Conservation (phyloP, 129 eudicot species). For the Gnaphalium uliginosum region DNA sequence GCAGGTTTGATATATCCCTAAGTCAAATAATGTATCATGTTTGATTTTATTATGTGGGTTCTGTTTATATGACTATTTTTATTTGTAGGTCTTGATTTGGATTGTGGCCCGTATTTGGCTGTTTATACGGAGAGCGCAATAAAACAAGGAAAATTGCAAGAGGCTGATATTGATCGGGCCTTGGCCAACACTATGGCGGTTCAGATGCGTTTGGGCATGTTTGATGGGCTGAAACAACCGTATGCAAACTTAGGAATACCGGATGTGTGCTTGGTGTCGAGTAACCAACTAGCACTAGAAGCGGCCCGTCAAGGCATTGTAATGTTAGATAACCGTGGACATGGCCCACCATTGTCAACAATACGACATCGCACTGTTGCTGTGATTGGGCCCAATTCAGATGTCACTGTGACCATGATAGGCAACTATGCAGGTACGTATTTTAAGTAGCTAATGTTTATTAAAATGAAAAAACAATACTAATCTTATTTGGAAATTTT, state of each 20-base stretch:
- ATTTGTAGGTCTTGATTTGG: slow-evolving; percentile 78
- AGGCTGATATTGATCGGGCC: slow-evolving; percentile 69
- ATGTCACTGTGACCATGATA: slow-evolving; percentile 86
- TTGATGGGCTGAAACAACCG: slow-evolving; percentile 81
- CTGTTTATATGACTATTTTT: background rate
- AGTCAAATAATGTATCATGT: background rate
- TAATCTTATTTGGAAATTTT: slow-evolving; percentile 7
- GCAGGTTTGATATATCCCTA: slow-evolving; percentile 47
- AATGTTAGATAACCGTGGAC: slow-evolving; percentile 58
- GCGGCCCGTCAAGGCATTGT: slow-evolving; percentile 98
- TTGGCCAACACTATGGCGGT: slow-evolving; percentile 59
- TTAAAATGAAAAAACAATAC: background rate
- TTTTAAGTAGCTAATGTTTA: background rate
- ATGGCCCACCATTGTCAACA: slow-evolving; percentile 65
- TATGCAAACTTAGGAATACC: slow-evolving; percentile 63
- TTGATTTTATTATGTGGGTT: slow-evolving; percentile 5
- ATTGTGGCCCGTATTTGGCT: slow-evolving; percentile 90
- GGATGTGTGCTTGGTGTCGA: slow-evolving; percentile 69
- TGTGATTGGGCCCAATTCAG: slow-evolving; percentile 93
- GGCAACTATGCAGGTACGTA: slow-evolving; percentile 91
- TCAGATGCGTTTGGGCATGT: slow-evolving; percentile 96
- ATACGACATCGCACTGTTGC: slow-evolving; percentile 64
- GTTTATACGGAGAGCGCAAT: slow-evolving; percentile 75
- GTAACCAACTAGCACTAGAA: slow-evolving; percentile 78
- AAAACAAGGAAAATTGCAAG: slow-evolving; percentile 57